Base-by-base conservation (phyloP, 352 stramenopile species). In the Phytophthora ohioensis region DNA sequence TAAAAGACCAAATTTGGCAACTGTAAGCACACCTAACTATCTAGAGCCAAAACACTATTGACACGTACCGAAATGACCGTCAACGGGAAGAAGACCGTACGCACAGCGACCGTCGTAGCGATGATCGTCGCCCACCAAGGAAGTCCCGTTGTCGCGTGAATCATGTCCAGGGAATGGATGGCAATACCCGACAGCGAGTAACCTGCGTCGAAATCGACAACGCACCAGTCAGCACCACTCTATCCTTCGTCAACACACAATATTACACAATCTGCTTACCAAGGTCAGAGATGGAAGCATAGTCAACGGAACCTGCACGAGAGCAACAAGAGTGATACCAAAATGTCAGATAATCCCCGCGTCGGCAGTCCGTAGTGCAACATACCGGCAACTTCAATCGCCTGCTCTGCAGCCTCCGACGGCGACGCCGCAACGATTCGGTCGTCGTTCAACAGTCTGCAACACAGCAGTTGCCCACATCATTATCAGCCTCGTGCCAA, bases 51-150 rank as follows among this genome's bases (percentile, higher is more conserved):
- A 7, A 17, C 0, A 45, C 1, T 47, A 43, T 42, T 17, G 13
- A 46, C n/a, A 68, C 85, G 36, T 74, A 96, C 85, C 79, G 85
- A 93, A 71, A 90, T 79, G 73, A 95, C 63, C 21, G 84, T 91
- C 60, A 97, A 75, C 11, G 90, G 90, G 45, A 97, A 83, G 57
- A 95, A 87, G 30, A 68, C 75, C 17, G 78, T 85, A 51, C 91
- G 88, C 42, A 93, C 84, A 15, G 78, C 75, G 64, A 97, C 69
- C n/a, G 89, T 96, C 42, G 87, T 92, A 12, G 80, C 86, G 13
- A 94, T 80, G 64, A 97, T 91, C 3, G 91, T 96, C 15, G 84
- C 86, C 91, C 90, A 97, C 91, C 90, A 97, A 27, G 88, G 88
- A 42, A 97, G 64, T n/a, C 87, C 88, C 17, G 90, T 93, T 13